Base-by-base conservation (phyloP, 148 eudicot genomes). In the Beta vulgaris region DNA sequence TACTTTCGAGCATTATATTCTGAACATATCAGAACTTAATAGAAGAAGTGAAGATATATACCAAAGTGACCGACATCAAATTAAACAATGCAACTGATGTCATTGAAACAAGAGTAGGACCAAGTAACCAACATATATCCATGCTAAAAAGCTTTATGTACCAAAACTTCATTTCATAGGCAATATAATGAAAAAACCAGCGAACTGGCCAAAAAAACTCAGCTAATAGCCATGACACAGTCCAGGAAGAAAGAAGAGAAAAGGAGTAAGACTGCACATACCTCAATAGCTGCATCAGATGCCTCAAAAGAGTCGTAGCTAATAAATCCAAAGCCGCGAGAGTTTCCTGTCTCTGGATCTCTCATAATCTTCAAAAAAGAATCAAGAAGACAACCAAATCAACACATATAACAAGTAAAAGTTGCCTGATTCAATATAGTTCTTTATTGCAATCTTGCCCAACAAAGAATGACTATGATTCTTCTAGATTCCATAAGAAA, bases 251-350 rank as follows among this genome's bases (percentile, higher is more conserved):
- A 72, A 8, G 28, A 19, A n/a, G 43, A 35, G n/a, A 29, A 39
- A 37, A n/a, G 53, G 61, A 73, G 19, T 48, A 74, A 36, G 49
- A 19, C 34, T 62, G 21, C 8, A 59, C 36, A 28, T 79, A 94
- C 97, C 96, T 90, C 97, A 68, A 92, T 90, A 84, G 97, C 97
- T 51, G 92, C 93, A 88, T 92, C 97, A 80, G 99, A 95, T 61
- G 98, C 91, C 76, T 90, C 96, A 64, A 95, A 95, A 74, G 97
- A 95, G 82, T 92, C 97, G 82, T 95, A 95, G 83, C 99, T 92
- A 60, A 95, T 86, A 80, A 95, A 95, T 60, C 96, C 99, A 86
- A 95, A 95, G 75, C 97, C 97, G 72, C 97, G 91, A 32, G 99
- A 92, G 76, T 95, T 95, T 69, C 97, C 98, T 7, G 98, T 90